phyloP scores from a whole-genome alignment of 768 basidiomycete species.

The Mycena chlorophos region DNA sequence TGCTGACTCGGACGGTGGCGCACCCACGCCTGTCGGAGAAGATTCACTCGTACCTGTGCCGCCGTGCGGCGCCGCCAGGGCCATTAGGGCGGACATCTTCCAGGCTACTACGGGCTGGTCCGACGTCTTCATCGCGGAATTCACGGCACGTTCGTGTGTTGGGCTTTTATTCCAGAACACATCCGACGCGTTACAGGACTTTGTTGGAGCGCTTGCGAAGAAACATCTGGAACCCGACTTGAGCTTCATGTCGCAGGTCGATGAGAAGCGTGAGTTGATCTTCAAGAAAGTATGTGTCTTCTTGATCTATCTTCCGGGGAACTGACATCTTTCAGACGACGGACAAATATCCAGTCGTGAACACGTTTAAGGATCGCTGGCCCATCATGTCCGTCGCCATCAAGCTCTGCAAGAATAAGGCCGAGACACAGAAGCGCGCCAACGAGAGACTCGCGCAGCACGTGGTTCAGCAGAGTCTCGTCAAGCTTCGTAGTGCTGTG shows the following conservation, averaged over 20 bases:
- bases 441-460: too few relatives aligned
- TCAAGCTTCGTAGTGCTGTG: too few relatives aligned
- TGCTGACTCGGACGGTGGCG: background rate
- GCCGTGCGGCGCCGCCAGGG: background rate
- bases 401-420: slow-evolving; percentile 2
- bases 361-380: background rate
- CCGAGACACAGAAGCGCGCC: too few relatives aligned
- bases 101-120: background rate
- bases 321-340: background rate
- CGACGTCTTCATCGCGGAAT: background rate
- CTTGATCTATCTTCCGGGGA: background rate
- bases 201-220: background rate
- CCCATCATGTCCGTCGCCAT: background rate
- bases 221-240: background rate
- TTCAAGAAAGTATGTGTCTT: background rate
- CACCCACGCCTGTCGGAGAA: background rate
- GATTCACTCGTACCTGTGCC: background rate
- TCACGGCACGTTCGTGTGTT: background rate
- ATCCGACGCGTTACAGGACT: background rate
- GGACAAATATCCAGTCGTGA: background rate
- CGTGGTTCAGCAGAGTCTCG: too few relatives aligned
- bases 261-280: background rate
- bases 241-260: background rate
- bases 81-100: background rate
- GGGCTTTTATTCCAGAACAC: background rate